Evolutionary conservation across 306 rosid genomes (phyloP).

Genomic region (Sechiopsis laciniata): DNA sequence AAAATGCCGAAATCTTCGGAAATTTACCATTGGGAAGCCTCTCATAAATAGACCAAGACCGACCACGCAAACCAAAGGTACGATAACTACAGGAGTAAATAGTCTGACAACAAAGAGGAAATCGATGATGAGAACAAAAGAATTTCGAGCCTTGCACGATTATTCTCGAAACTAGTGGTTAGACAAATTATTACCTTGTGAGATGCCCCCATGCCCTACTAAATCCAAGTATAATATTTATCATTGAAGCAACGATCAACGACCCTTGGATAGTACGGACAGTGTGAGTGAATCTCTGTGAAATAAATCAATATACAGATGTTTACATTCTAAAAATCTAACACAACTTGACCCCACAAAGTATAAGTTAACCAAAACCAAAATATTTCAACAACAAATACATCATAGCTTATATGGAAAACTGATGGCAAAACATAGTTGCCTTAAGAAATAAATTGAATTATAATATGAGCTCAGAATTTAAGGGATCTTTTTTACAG

Average conservation of each 20-base stretch:
- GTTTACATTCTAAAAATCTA: background rate
- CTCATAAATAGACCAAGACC: slow-evolving; percentile 77
- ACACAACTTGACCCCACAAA: background rate
- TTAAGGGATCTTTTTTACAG: background rate
- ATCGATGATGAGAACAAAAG: background rate
- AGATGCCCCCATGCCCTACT: slow-evolving; percentile 65
- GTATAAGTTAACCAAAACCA: background rate
- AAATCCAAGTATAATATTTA: slow-evolving; percentile 73
- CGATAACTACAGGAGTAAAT: slow-evolving; percentile 60
- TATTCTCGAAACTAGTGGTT: background rate
- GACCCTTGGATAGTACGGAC: slow-evolving; percentile 91
- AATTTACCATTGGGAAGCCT: slow-evolving; percentile 78
- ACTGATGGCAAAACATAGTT: background rate
- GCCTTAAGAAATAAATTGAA: background rate
- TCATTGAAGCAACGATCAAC: slow-evolving; percentile 62
- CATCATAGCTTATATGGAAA: too few species aligned
- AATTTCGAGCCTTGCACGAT: background rate
- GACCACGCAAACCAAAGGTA: slow-evolving; percentile 65
- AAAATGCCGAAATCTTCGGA: background rate
- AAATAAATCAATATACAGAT: slow-evolving; percentile 18
- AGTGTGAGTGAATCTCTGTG: slow-evolving; percentile 66
- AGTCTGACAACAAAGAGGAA: slow-evolving; percentile 39
- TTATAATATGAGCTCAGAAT: background rate
- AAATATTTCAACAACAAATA: too few species aligned
- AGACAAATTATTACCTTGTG: slow-evolving; percentile 39